Evolutionary conservation across 108 stramenopile species (phyloP), one percentile per base, ranked within the genome.

Genomic region (Cyclotella distinguenda): DNA sequence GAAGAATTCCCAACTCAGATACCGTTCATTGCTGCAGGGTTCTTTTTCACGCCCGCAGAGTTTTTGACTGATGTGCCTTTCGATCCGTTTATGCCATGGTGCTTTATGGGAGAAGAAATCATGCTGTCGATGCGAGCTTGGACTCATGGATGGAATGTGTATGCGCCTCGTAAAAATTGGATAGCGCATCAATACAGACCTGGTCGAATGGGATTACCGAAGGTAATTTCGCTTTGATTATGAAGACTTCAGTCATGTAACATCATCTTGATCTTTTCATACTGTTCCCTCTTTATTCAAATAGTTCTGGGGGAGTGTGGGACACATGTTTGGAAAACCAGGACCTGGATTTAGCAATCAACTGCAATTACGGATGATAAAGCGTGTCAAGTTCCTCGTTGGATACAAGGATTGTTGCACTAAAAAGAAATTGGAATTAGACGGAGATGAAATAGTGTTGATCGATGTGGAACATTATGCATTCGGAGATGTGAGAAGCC

Each of bases 81-180:
- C 65, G 97, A 98, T 73, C 96, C 97, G 6, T 94, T 85, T 49
- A 67, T 96, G 65, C 97, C 97, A 16, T 96, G 95, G 93, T 80
- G 86, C 23, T 98, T 98, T 78, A 98, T 98, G 97, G 97, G 97
- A 25, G 97, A 98, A 74, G 97, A 98, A 71, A 97, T 98, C 62
- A 72, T 85, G 47, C 59, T 96, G 4, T 81, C 75, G 18, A 86
- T 88, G 68, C 75, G 97, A 34, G 78, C 88, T 0, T 96, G 92
- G 92, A 98, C 96, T 6, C 61, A 71, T 55, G 97, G 96, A 18
- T 98, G 90, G 82, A 86, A 96, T 77, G 93, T 98, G 8, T 98
- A 90, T 77, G 87, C 93, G 21, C 97, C 97, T 0, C 68, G 89
- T n/a, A 66, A 72, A 34, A 94, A 93, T 79, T 78, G 92, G 62